Evolutionary conservation across 2,329 filamentous ascomycete genomes (phyloP).

Genomic region (Colletotrichum siamense): DNA sequence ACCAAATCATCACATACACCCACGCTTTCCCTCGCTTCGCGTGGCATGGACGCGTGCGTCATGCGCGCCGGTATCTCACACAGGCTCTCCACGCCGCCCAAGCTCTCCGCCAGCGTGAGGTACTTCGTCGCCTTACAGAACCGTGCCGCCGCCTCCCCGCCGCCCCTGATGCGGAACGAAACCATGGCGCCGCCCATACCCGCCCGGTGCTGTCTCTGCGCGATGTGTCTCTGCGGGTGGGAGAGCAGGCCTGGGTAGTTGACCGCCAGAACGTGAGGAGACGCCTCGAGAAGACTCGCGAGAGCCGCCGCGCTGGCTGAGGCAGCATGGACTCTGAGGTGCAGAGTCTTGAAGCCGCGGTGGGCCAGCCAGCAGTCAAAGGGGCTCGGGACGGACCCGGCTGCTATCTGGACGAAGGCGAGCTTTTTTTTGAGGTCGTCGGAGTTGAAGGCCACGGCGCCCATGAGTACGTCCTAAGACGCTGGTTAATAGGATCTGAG

Average conservation of each 20-base stretch:
- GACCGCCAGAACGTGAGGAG: not conserved
- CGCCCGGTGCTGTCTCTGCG: not conserved
- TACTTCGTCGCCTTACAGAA: not conserved
- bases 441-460: too few relatives aligned
- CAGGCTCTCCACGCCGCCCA: not conserved
- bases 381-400: not conserved
- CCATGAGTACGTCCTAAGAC: too few relatives aligned
- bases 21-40: not conserved
- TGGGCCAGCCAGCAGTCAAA: not conserved
- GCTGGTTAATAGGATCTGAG: too few relatives aligned
- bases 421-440: too few relatives aligned
- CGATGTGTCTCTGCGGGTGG: not conserved
- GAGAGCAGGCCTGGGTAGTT: not conserved
- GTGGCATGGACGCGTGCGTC: not conserved
- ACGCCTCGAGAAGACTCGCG: not conserved
- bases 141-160: fast-evolving
- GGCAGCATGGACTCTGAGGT: not conserved
- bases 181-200: not conserved
- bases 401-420: not conserved
- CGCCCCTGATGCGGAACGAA: not conserved
- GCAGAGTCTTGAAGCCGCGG: not conserved
- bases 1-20: not conserved
- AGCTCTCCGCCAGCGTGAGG: not conserved
- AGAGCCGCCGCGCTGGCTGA: not conserved
- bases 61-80: not conserved